Evolutionary conservation across 192 early-diverging fungal genomes (phyloP), one percentile per base, ranked within the genome.

Genomic region (Backusella morwellensis): DNA sequence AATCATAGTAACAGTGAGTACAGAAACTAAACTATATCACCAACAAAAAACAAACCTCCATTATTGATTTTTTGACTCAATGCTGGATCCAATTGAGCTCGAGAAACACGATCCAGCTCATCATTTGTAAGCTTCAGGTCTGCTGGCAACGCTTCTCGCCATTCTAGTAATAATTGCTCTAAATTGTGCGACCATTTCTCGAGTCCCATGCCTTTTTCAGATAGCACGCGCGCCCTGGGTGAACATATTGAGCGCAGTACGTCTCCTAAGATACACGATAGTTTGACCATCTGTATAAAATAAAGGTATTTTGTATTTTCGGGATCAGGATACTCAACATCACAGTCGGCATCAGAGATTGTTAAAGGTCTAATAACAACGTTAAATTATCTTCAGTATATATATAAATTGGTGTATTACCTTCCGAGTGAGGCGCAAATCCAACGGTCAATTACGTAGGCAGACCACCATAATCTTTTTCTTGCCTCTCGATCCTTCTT

Each of bases 341-440:
- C 80, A n/a, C 73, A 77, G 75, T 82, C 80, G 5, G 80, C 80
- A 78, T 82, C 80, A 12, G 73, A 75, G 14, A 82, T 73, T 5
- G 68, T 75, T 23, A 82, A 47, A 12, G 80, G 80, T 72, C 80
- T 81, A 59, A 40, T 32, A 32, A 32, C 32, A 32, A 32, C 32
- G 32, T 32, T 32, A 32, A 32, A 32, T 0, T 32, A 32, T 32
- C 32, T 32, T 32, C 32, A 3, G 32, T 32, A 32, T 3, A 32
- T 32, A 32, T 32, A 32, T 32, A 32, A 32, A 32, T 1, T 32
- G 32, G 32, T 32, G 32, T 3, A 32, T 32, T 32, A 81, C 80
- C 80, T 77, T 63, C 80, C 80, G 2, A 78, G 50, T 26, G 67
- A 59, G 19, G 76, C 80, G 72, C 77, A 82, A 1, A 78, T 72